Evolutionary conservation across 257 asterid species (phyloP).

Genomic region (Fraxinus excelsior): DNA sequence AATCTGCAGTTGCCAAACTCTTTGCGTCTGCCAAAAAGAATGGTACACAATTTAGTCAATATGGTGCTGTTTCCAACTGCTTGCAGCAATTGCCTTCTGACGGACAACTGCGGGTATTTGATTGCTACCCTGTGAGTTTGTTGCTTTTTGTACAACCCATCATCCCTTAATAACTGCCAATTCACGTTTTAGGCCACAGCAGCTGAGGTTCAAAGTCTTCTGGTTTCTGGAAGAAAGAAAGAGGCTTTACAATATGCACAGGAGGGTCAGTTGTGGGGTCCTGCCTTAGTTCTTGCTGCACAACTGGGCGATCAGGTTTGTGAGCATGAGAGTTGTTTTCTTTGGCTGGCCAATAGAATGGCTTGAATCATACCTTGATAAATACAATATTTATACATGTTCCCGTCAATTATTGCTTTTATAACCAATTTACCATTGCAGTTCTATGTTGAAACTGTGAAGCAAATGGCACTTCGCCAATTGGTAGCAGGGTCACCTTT

Average conservation of each 20-base stretch:
- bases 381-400: background rate
- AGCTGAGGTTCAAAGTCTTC: conserved; percentile 79
- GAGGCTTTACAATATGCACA: conserved; percentile 94
- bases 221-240: conserved; percentile 91
- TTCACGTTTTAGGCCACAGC: conserved; percentile 69
- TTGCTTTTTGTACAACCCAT: conserved; percentile 11
- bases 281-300: conserved; percentile 97
- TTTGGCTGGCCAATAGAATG: conserved; percentile 10
- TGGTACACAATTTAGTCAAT: conserved; percentile 49
- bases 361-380: conserved; percentile 6
- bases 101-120: conserved; percentile 76
- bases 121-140: conserved; percentile 4
- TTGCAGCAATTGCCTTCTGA: conserved; percentile 86
- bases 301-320: conserved; percentile 90
- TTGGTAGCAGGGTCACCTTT: conserved; percentile 93
- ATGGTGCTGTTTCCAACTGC: conserved; percentile 63
- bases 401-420: background rate
- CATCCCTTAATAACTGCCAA: conserved; percentile 13
- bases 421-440: conserved; percentile 31
- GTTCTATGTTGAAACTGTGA: conserved; percentile 91
- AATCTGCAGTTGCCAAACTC: conserved; percentile 79
- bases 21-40: conserved; percentile 74
- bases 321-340: conserved; percentile 9
- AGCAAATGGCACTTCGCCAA: conserved; percentile 90
- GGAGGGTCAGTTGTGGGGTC: conserved; percentile 98